A percentile compares a stretch with the other conserved stretches of the same genome.
Evolutionary conservation across 331 rosid species (phyloP).

Genomic region (Spiraea crenata): DNA sequence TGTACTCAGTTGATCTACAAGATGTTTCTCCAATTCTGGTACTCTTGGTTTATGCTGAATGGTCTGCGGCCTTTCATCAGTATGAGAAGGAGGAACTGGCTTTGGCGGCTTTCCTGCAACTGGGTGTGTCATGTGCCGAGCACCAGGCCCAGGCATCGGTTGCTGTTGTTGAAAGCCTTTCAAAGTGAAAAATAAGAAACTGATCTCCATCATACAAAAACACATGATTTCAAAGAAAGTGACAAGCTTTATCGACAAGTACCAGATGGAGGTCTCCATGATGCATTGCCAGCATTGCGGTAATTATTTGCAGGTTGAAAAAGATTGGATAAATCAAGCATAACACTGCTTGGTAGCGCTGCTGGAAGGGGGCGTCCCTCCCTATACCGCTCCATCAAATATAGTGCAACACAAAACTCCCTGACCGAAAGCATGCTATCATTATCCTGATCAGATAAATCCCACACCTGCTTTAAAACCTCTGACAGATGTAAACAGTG

Average conservation of each 20-base stretch:
- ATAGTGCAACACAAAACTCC: slow-evolving; percentile 93
- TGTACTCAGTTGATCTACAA: slow-evolving; percentile 79
- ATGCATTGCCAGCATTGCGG: slow-evolving; percentile 40
- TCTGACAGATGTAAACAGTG: slow-evolving; percentile 64
- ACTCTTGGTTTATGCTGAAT: slow-evolving; percentile 61
- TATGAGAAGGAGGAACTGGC: slow-evolving; percentile 49
- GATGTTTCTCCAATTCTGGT: slow-evolving; percentile 84
- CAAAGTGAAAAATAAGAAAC: slow-evolving; percentile 17
- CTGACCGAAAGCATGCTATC: slow-evolving; percentile 98
- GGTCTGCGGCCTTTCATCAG: slow-evolving; percentile 60
- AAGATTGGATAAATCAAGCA: slow-evolving; percentile 60
- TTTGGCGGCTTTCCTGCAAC: slow-evolving; percentile 64
- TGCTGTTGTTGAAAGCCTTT: slow-evolving; percentile 72
- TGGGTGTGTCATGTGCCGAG: slow-evolving; percentile 33
- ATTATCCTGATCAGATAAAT: slow-evolving; percentile 95
- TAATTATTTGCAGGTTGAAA: slow-evolving; percentile 51
- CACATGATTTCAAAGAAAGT: not conserved
- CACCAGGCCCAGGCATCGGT: slow-evolving; percentile 53
- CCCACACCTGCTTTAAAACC: slow-evolving; percentile 99
- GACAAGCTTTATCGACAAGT: slow-evolving; percentile 23
- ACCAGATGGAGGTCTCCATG: slow-evolving; percentile 80
- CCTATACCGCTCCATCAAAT: slow-evolving; percentile 94
- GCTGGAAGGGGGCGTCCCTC: slow-evolving; percentile 90
- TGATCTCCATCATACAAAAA: slow-evolving; percentile 8
- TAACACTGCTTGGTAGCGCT: slow-evolving; percentile 64